Evolutionary conservation across 805 yeast species (phyloP), one percentile per base, ranked within the genome.

Genomic region (Debaryomyces tyrocola): DNA sequence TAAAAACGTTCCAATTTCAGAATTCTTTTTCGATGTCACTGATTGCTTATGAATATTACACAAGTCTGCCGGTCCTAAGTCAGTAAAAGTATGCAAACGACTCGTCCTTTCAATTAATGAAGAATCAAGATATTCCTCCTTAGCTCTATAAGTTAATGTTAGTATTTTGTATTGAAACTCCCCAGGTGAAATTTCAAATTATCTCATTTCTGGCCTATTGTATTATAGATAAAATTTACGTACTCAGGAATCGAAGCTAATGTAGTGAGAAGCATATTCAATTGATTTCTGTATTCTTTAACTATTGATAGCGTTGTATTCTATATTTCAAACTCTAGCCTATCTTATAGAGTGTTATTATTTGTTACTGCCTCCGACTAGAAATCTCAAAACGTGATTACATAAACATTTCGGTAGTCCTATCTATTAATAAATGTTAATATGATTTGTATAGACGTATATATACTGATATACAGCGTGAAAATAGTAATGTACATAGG

Each of bases 31-130:
- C 54, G 73, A 66, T 39, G 58, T 73, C 52, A 64, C 68, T 29
- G 66, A 59, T 24, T 64, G 64, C 51, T 75, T 81, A 43, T 69
- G 73, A 46, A 82, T 64, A 50, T 75, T 76, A 46, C 82, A 79
- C 63, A 79, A 67, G 65, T 80, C 90, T 34, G 85, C 87, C 9
- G 90, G 87, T 10, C 95, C 95, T 46, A 87, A 63, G 50, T 86
- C 91, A 44, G 65, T 71, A 49, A 85, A 81, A 35, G 79, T 70
- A 40, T 75, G 75, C 39, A 87, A 66, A 53, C 85, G 77, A 33
- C 78, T 64, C 2, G 86, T 79, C 55, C 95, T 73, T 58, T 84
- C 90, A 44, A 78, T 77, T 38, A 86, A 60, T 9, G 90, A 82
- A 18, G 77, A 69, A 1, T 85, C 85, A 42, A 78, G 62, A 55